Evolutionary conservation across 1,139 yeast species (phyloP), one percentile per base, ranked within the genome.

Genomic region (Debaryomyces robertsiae): DNA sequence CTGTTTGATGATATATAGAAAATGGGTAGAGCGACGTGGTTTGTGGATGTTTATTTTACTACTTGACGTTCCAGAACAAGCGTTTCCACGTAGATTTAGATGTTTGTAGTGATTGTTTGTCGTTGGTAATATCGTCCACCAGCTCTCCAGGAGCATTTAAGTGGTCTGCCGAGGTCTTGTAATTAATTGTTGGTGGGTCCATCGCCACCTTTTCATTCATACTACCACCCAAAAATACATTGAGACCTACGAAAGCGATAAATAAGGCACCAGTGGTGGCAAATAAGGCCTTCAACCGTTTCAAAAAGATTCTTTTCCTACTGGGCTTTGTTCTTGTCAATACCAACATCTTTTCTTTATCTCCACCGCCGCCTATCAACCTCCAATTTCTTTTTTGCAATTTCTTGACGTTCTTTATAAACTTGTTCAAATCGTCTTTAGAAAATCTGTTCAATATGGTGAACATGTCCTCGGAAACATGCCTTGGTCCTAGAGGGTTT

Each of bases 391-490:
- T 55, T 15, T 49, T 54, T 43, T 66, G 68, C 31, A 67, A 55
- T 32, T 46, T 52, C 40, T 59, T 63, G 18, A 67, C 52, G n/a
- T 48, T 37, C 24, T 53, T 57, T 32, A 34, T 69, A 57, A 52
- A 64, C 45, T 41, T 46, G 9, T 48, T 53, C 42, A 66, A 50
- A 16, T 70, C 75, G 1, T 43, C 40, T 35, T 62, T 58, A n/a
- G 55, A 47, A 39, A 81, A 61, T 27, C 60, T 63, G 19, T 67
- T 65, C 40, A 80, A 65, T 11, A 77, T 61, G 3, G 71, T 59
- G 36, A 77, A 69, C 44, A 78, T 60, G 48, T 79, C 83, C 30
- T 74, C 70, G 1, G 66, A 56, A 9, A 60, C 50, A 30, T 65
- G 60, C 22, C 57, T 49, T 11, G 55, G 43, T 9, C 75, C 71